phyloP scores from a whole-genome alignment of 169 alveolate genomes.

The Plasmodium sp. region DNA sequence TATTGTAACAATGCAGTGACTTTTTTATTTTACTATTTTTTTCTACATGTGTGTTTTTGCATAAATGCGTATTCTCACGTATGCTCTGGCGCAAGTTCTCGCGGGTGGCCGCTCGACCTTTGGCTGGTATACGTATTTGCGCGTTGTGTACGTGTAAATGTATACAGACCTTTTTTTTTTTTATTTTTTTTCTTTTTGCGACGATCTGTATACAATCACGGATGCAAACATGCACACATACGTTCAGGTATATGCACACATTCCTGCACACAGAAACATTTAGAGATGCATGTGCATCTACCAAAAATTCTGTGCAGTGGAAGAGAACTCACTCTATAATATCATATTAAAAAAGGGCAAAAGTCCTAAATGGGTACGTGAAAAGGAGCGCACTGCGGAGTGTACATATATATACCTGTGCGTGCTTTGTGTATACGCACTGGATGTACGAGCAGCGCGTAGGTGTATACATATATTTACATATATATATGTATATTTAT shows the following conservation, averaged over 20 bases:
- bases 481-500: too few species aligned
- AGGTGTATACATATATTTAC: too few species aligned
- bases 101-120: background rate
- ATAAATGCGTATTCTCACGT: background rate
- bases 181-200: background rate
- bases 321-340: background rate
- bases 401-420: background rate
- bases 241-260: background rate
- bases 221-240: background rate
- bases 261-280: background rate
- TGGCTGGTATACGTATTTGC: background rate
- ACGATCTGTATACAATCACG: background rate
- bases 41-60: background rate
- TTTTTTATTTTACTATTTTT: background rate
- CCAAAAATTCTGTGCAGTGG: background rate
- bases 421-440: background rate
- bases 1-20: background rate
- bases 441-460: background rate
- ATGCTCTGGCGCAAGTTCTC: background rate
- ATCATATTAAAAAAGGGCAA: background rate
- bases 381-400: background rate
- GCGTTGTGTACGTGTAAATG: background rate
- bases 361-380: background rate
- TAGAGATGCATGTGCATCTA: constrained; percentile 5
- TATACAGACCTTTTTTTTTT: background rate